A percentile compares a stretch with the other conserved stretches of the same genome.
phyloP scores from a whole-genome alignment of 345 rosid genomes.

The Citrus mangshanensis region DNA sequence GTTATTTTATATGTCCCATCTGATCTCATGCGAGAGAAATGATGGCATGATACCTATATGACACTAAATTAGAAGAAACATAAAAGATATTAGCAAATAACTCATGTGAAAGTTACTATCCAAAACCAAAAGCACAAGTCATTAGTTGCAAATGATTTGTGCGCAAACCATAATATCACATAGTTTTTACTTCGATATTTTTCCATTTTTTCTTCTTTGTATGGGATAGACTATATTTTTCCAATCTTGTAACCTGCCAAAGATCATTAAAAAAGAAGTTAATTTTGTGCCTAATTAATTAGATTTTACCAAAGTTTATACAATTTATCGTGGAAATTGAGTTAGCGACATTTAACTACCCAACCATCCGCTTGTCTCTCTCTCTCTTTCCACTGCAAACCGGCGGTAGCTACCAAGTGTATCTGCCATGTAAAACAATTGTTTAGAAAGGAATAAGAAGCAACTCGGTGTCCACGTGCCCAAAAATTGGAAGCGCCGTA shows the following conservation, averaged over 20 bases:
- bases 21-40: neutral
- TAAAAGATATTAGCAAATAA: neutral
- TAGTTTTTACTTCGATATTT: neutral
- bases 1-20: too few species aligned
- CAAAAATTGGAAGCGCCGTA: neutral
- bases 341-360: neutral
- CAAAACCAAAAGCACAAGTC: too few species aligned
- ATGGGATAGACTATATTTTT: neutral
- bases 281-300: neutral
- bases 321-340: neutral
- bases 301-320: neutral
- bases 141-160: neutral
- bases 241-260: neutral
- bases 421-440: neutral
- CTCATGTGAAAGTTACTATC: neutral
- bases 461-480: neutral
- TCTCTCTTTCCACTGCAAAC: neutral
- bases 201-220: neutral
- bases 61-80: neutral
- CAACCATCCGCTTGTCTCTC: neutral
- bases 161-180: neutral
- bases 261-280: neutral
- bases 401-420: neutral
- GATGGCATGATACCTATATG: neutral
- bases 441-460: neutral